Evolutionary conservation across 768 basidiomycete species (phyloP).

Genomic region (Hypholoma fasciculare): DNA sequence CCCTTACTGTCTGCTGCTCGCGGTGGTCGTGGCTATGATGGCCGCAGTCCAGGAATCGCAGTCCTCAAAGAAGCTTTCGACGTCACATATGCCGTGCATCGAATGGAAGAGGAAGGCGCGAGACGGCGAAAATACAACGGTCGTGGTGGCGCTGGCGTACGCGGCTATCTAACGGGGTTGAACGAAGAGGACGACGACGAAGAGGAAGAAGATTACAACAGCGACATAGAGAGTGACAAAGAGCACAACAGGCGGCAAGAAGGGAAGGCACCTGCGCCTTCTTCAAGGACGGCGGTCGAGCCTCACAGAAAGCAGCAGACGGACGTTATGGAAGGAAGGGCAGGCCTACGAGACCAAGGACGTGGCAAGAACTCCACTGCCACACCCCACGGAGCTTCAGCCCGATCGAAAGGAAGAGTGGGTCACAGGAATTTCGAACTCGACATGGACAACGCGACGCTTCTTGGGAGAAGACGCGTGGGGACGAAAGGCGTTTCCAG

Average conservation of each 20-base stretch:
- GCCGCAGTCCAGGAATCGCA: slow-evolving; percentile 89
- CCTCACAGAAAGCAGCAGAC: slow-evolving; percentile 25
- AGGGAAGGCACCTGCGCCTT: background rate
- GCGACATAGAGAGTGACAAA: slow-evolving; percentile 50
- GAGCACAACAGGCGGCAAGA: slow-evolving; percentile 25
- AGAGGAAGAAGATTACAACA: slow-evolving; percentile 32
- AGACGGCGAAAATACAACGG: slow-evolving; percentile 81
- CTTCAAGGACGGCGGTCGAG: background rate
- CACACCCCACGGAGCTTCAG: background rate
- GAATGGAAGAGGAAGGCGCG: slow-evolving; percentile 98
- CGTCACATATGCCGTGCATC: slow-evolving; percentile 97
- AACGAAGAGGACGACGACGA: slow-evolving; percentile 92
- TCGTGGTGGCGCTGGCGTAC: slow-evolving; percentile 72
- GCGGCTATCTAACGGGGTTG: slow-evolving; percentile 79
- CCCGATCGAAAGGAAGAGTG: background rate
- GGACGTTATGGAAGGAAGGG: slow-evolving; percentile 32
- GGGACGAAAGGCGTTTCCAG: slow-evolving; percentile 13
- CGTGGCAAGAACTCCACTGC: slow-evolving; percentile 6
- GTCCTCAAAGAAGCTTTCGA: slow-evolving; percentile 98
- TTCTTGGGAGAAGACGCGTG: slow-evolving; percentile 66
- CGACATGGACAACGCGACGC: slow-evolving; percentile 82
- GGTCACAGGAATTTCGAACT: slow-evolving; percentile 66
- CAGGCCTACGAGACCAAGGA: slow-evolving; percentile 34
- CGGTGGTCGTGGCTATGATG: slow-evolving; percentile 66
- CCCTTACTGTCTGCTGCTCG: slow-evolving; percentile 83